Evolutionary conservation across 768 basidiomycete species (phyloP).

Genomic region (Lepiota brunneoincarnata): DNA sequence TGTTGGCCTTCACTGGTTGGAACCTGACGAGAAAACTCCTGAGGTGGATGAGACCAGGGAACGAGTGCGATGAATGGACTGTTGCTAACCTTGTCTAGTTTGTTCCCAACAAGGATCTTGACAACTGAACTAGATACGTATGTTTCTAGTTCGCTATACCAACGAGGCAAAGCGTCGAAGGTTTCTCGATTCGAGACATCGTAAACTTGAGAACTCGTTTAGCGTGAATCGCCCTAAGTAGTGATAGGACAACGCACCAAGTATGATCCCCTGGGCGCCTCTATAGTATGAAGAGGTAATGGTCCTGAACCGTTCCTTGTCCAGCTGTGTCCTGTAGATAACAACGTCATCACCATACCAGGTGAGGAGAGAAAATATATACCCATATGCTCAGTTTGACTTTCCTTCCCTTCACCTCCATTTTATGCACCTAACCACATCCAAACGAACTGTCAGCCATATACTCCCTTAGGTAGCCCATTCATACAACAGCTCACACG

Average conservation of each 20-base stretch:
- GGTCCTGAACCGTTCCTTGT: slow-evolving; percentile 93
- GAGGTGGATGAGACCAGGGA: neutral
- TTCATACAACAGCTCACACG: slow-evolving; percentile 46
- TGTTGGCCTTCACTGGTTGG: slow-evolving; percentile 69
- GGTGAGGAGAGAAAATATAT: slow-evolving; percentile 19
- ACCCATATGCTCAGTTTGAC: slow-evolving; percentile 98
- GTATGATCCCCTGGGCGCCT: slow-evolving; percentile 79
- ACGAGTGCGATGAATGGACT: neutral
- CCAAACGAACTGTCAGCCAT: neutral
- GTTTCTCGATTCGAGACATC: slow-evolving; percentile 92
- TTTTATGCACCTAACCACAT: slow-evolving; percentile 72
- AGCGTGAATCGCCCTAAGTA: neutral
- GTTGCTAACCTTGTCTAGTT: slow-evolving; percentile 73
- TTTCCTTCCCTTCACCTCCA: slow-evolving; percentile 78
- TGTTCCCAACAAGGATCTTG: slow-evolving; percentile 94
- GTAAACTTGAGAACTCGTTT: slow-evolving; percentile 61
- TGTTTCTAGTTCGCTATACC: slow-evolving; percentile 92
- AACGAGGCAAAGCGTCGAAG: slow-evolving; percentile 90
- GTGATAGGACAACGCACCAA: slow-evolving; percentile 42
- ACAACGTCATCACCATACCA: neutral
- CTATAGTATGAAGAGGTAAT: slow-evolving; percentile 96
- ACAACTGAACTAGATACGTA: slow-evolving; percentile 85
- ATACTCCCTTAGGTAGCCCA: neutral
- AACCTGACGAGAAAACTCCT: slow-evolving; percentile 93
- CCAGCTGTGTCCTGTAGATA: slow-evolving; percentile 84